These are phyloP conservation scores for Pterocarpus macrocarpus DNA, from an alignment of 306 rosid species.

Conservation along the genomic window DNA sequence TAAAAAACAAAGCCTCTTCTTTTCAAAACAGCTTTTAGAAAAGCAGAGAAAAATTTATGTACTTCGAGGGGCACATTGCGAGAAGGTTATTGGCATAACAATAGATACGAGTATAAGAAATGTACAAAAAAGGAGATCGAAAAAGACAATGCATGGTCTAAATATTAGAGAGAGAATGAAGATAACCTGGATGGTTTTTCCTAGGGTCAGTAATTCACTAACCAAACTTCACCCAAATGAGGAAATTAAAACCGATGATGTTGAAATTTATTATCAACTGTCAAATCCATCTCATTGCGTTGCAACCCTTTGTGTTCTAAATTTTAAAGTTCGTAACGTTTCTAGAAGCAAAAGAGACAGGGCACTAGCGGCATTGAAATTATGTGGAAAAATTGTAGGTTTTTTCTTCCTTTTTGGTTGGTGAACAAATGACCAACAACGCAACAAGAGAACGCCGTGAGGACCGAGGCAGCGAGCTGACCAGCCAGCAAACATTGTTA, in stretches of 20 bases:
- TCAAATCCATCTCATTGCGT: constrained; percentile 44
- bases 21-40: too few relatives aligned
- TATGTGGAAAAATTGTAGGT: constrained; percentile 33
- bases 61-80: too few relatives aligned
- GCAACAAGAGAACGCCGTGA: constrained; percentile 21
- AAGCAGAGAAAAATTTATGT: too few relatives aligned
- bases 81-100: too few relatives aligned
- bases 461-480: constrained; percentile 5
- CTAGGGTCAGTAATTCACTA: constrained; percentile 41
- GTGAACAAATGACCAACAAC: constrained; percentile 69
- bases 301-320: constrained; percentile 10
- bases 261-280: constrained; percentile 34
- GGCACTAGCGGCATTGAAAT: constrained; percentile 43
- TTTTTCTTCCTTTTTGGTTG: constrained; percentile 60
- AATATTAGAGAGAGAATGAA: neutral
- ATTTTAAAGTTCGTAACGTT: constrained; percentile 17
- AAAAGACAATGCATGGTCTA: neutral
- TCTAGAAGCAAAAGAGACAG: constrained; percentile 56
- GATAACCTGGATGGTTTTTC: neutral
- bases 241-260: constrained; percentile 32
- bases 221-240: constrained; percentile 47
- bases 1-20: too few relatives aligned
- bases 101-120: too few relatives aligned
- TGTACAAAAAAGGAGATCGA: too few relatives aligned
- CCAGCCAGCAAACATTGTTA: neutral